These are phyloP conservation scores for Exobasidium cylindrosporum DNA, from an alignment of 1,284 basidiomycete species.

Conservation along the genomic window DNA sequence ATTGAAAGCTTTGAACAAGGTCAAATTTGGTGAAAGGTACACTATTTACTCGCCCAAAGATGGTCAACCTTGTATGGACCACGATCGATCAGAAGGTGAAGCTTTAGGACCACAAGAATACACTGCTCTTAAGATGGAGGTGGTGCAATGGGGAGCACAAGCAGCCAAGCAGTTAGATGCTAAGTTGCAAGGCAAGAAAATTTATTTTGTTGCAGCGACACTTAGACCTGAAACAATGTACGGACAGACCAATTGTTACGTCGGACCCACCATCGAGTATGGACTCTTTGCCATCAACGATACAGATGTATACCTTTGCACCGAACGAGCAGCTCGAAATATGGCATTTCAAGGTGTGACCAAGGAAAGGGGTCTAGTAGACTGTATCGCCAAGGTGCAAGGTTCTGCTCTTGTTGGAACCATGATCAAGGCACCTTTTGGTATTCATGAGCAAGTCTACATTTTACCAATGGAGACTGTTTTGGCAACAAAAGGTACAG, in stretches of 20 bases:
- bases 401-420: slow-evolving; percentile 83
- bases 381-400: slow-evolving; percentile 42
- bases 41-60: slow-evolving; percentile 99
- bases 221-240: slow-evolving; percentile 96
- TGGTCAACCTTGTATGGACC: slow-evolving; percentile 99
- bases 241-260: slow-evolving; percentile 97
- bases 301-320: slow-evolving; percentile 74
- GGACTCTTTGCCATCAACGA: slow-evolving; percentile 77
- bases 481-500: slow-evolving; percentile 92
- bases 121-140: slow-evolving; percentile 91
- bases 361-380: slow-evolving; percentile 54
- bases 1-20: slow-evolving; percentile 63
- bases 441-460: slow-evolving; percentile 80
- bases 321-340: slow-evolving; percentile 85
- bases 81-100: slow-evolving; percentile 94
- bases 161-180: slow-evolving; percentile 64
- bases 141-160: slow-evolving; percentile 61
- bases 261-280: slow-evolving; percentile 86
- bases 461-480: slow-evolving; percentile 98
- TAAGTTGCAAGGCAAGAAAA: slow-evolving; percentile 70
- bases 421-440: slow-evolving; percentile 83
- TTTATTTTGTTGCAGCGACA: slow-evolving; percentile 91
- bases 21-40: slow-evolving; percentile 91
- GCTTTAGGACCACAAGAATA: slow-evolving; percentile 95
- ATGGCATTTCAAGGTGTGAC: slow-evolving; percentile 91